A percentile compares a stretch with the other conserved stretches of the same genome.
Evolutionary conservation across 768 basidiomycete species (phyloP).

Genomic region (Termitomyces sp.): DNA sequence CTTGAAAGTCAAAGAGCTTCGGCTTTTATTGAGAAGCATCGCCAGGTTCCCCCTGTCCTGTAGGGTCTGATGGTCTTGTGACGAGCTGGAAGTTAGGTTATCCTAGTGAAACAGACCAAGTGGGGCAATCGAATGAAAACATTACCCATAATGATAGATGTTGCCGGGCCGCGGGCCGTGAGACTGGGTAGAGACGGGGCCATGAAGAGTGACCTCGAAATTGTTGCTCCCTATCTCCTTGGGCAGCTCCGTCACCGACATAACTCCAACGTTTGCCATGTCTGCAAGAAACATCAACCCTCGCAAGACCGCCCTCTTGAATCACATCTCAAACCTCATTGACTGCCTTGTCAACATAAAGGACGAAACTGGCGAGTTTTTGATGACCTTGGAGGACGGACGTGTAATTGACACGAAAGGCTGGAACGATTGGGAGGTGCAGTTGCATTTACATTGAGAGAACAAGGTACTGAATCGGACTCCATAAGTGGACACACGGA

Average conservation of each 20-base stretch:
- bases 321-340: slow-evolving; percentile 35
- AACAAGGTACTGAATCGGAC: slow-evolving; percentile 1
- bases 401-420: slow-evolving; percentile 56
- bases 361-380: slow-evolving; percentile 51
- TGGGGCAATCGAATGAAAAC: background rate
- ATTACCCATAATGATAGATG: slow-evolving; percentile 1
- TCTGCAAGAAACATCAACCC: slow-evolving; percentile 32
- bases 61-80: slow-evolving; percentile 17
- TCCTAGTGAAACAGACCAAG: slow-evolving; percentile 2
- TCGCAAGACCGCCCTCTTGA: slow-evolving; percentile 24
- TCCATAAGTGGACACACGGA: slow-evolving; percentile 42
- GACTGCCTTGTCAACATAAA: slow-evolving; percentile 50
- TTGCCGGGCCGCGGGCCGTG: slow-evolving; percentile 17
- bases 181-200: too few species aligned
- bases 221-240: background rate
- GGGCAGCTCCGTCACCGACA: background rate
- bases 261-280: slow-evolving; percentile 21
- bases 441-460: slow-evolving; percentile 1
- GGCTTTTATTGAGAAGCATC: slow-evolving; percentile 15
- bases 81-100: slow-evolving; percentile 4
- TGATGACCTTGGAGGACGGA: slow-evolving; percentile 47
- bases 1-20: slow-evolving; percentile 5
- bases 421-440: slow-evolving; percentile 56
- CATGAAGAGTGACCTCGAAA: background rate
- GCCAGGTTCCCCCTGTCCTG: slow-evolving; percentile 1